phyloP scores from a whole-genome alignment of 2,329 filamentous ascomycete genomes.

The Colletotrichum sp. region DNA sequence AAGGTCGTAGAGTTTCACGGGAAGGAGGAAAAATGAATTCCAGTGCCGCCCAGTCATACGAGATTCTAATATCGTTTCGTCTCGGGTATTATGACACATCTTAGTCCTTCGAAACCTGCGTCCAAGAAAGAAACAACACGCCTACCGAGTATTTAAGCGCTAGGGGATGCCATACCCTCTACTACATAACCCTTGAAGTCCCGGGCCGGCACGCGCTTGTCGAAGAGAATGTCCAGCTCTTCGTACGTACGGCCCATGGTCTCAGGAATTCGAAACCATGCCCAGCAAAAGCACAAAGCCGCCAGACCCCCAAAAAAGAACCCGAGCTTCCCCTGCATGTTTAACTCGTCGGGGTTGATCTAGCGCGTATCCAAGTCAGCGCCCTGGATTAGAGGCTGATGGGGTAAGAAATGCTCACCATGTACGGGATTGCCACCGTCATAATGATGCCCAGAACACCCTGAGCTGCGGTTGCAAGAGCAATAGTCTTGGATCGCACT shows the following conservation, averaged over 20 bases:
- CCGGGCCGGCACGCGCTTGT: constrained; percentile 31
- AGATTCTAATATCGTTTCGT: background rate
- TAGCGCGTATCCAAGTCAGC: background rate
- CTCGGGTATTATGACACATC: background rate
- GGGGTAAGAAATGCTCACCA: background rate
- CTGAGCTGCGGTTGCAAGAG: constrained; percentile 47
- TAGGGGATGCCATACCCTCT: background rate
- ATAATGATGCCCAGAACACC: constrained; percentile 40
- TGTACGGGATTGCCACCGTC: constrained; percentile 31
- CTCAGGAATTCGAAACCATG: constrained; percentile 29
- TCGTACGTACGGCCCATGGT: constrained; percentile 28
- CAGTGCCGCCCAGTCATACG: background rate
- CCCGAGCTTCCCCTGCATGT: constrained; percentile 38
- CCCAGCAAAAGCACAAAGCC: constrained; percentile 26
- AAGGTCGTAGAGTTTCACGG: background rate
- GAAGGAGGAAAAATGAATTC: background rate
- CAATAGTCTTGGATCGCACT: constrained; percentile 49
- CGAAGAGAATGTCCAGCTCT: constrained; percentile 35
- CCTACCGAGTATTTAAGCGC: background rate
- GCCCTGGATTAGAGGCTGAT: background rate
- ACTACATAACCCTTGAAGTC: constrained; percentile 44
- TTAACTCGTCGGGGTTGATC: constrained; percentile 32
- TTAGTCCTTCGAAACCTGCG: background rate
- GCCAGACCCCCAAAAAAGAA: constrained; percentile 27
- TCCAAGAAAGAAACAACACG: background rate